Evolutionary conservation across 179 eudicot genomes (phyloP).

Genomic region (Heliamphora pulchella): DNA sequence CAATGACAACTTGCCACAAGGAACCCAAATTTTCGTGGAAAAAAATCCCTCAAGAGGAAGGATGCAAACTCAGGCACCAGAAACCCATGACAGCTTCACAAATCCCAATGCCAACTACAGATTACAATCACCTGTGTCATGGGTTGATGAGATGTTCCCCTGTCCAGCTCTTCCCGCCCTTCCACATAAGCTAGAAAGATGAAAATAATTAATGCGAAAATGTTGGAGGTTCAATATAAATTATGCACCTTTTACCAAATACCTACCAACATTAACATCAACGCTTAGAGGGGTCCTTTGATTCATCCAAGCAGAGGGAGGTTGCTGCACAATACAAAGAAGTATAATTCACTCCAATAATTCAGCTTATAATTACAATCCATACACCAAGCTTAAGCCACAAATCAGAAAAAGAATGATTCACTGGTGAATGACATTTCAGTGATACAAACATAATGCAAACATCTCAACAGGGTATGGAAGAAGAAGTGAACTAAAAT

Average conservation of each 20-base stretch:
- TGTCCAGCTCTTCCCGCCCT: conserved; percentile 66
- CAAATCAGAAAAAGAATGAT: not conserved
- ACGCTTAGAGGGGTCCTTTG: conserved; percentile 58
- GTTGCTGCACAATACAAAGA: conserved; percentile 44
- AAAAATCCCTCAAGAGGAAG: not conserved
- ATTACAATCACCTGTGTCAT: conserved; percentile 42
- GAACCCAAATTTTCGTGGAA: not conserved
- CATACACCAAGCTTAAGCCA: not conserved
- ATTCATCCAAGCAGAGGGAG: conserved; percentile 84
- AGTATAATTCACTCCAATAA: not conserved
- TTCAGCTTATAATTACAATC: conserved; percentile 1
- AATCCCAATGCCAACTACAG: not conserved
- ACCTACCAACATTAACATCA: conserved; percentile 90
- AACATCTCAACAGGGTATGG: not conserved
- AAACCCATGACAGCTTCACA: not conserved
- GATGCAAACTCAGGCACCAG: not conserved
- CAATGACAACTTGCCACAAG: not conserved
- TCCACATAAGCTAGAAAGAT: conserved; percentile 68
- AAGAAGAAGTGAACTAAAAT: not conserved
- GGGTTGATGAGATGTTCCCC: conserved; percentile 54
- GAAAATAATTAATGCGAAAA: conserved; percentile 5
- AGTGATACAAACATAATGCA: not conserved
- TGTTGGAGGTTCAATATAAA: not conserved
- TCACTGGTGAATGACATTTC: not conserved
- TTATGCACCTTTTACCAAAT: not conserved